Percentiles rank a stretch among this genome's conserved stretches.
Evolutionary conservation across 164 flowering plant genomes (phyloP).

Genomic region (Vitis vinifera): ASM3070453v1 NC_081813.1:400001-400500

Average conservation of each 20-base stretch:
- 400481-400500: too few species aligned
- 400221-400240: slow-evolving; percentile 8
- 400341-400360: slow-evolving; percentile 17
- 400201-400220: not conserved
- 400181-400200: not conserved
- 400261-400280: slow-evolving; percentile 9
- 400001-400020: slow-evolving; percentile 28
- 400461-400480: too few species aligned
- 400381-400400: too few species aligned
- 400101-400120: slow-evolving; percentile 22
- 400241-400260: slow-evolving; percentile 3
- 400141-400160: slow-evolving; percentile 21
- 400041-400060: not conserved
- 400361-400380: not conserved
- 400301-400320: slow-evolving; percentile 13
- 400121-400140: slow-evolving; percentile 27
- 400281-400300: not conserved
- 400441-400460: too few species aligned
- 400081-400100: slow-evolving; percentile 26
- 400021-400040: slow-evolving; percentile 25
- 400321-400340: slow-evolving; percentile 8
- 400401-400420: too few species aligned
- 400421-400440: too few species aligned
- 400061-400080: slow-evolving; percentile 14
- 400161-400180: not conserved